Evolutionary conservation across 768 basidiomycete genomes (phyloP).

Genomic region (Mycena rebaudengoi): DNA sequence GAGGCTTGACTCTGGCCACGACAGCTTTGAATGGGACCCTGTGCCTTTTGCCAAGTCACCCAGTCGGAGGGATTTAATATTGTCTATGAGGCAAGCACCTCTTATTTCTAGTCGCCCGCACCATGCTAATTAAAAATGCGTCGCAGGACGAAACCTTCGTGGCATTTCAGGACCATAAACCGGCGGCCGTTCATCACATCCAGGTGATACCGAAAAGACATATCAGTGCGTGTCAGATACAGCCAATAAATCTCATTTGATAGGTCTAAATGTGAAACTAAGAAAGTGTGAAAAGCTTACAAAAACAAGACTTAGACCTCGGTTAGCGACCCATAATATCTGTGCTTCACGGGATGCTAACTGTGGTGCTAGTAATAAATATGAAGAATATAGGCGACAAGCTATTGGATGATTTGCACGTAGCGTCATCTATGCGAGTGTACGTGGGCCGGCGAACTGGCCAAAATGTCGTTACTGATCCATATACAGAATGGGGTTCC

Average conservation of each 20-base stretch:
- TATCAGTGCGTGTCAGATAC: slow-evolving; percentile 48
- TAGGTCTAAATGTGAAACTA: too few relatives aligned
- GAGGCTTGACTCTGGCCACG: background rate
- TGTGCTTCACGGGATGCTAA: background rate
- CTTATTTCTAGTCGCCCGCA: background rate
- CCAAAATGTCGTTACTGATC: slow-evolving; percentile 18
- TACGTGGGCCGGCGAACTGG: slow-evolving; percentile 31
- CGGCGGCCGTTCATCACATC: slow-evolving; percentile 58
- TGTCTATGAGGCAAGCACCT: slow-evolving; percentile 58
- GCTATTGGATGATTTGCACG: slow-evolving; percentile 56
- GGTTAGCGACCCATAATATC: slow-evolving; percentile 50
- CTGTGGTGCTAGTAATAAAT: slow-evolving; percentile 45
- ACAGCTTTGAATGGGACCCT: slow-evolving; percentile 61
- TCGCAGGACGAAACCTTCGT: slow-evolving; percentile 56
- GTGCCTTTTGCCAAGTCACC: slow-evolving; percentile 57
- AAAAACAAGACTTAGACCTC: slow-evolving; percentile 52
- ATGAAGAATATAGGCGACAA: slow-evolving; percentile 62
- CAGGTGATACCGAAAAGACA: slow-evolving; percentile 62
- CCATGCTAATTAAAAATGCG: background rate
- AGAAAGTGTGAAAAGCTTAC: slow-evolving; percentile 67
- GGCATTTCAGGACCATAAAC: slow-evolving; percentile 60
- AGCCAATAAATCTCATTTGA: slow-evolving; percentile 4
- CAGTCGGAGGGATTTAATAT: slow-evolving; percentile 54
- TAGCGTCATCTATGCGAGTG: slow-evolving; percentile 56
- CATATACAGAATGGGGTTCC: slow-evolving; percentile 75